Percentiles rank a stretch among this genome's conserved stretches.
These are phyloP conservation scores for Triticum urartu DNA, from an alignment of 176 grass and related monocot species.

Conservation along the genomic window DNA sequence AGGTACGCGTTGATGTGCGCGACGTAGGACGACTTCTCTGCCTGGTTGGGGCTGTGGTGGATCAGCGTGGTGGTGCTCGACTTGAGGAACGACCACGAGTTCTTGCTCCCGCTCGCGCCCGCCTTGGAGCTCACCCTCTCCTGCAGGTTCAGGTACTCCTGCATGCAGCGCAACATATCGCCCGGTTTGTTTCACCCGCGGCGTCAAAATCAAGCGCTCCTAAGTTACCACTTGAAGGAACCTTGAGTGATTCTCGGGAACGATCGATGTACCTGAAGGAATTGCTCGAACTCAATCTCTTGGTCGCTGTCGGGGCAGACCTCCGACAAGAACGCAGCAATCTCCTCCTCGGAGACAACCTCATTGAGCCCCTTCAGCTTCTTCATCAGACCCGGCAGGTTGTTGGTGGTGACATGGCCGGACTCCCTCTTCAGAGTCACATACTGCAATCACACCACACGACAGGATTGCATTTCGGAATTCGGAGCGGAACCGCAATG, in stretches of 20 bases:
- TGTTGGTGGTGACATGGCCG: slow-evolving; percentile 68
- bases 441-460: slow-evolving; percentile 40
- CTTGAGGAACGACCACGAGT: slow-evolving; percentile 73
- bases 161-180: background rate
- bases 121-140: slow-evolving; percentile 48
- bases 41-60: slow-evolving; percentile 87
- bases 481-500: background rate
- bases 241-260: too few relatives aligned
- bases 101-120: slow-evolving; percentile 41
- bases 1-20: slow-evolving; percentile 91
- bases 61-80: slow-evolving; percentile 78
- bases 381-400: slow-evolving; percentile 71
- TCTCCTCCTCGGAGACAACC: slow-evolving; percentile 57
- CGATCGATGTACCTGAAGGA: slow-evolving; percentile 45
- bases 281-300: slow-evolving; percentile 89
- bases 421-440: slow-evolving; percentile 60
- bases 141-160: slow-evolving; percentile 87
- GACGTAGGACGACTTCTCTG: slow-evolving; percentile 94
- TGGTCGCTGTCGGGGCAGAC: slow-evolving; percentile 51
- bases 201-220: background rate
- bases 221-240: background rate
- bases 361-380: slow-evolving; percentile 80
- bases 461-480: background rate
- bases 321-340: slow-evolving; percentile 52
- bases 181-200: background rate